Base-by-base conservation (phyloP, 2,329 filamentous ascomycete species). In the Venturia oleaginea region DNA sequence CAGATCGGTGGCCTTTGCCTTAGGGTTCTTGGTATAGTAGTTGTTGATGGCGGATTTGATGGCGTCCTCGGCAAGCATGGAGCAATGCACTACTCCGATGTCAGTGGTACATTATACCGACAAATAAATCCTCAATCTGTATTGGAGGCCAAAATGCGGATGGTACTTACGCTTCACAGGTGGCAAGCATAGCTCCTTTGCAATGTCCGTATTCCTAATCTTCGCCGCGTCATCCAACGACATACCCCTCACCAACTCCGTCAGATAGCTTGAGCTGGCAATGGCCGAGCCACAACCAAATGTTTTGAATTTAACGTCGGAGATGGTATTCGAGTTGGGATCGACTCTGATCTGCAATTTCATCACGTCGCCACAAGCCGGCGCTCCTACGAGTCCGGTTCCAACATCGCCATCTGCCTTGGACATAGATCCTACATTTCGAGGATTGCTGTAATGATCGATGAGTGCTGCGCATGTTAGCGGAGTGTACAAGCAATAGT, bases 161-260 rank as follows among this genome's bases (percentile, higher is more conserved):
- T 32, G 40, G 8, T 54, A 85, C 87, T 77, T 80, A 92, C 90
- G 78, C 80, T 95, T 96, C 61, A 96, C 91, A 67, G 91, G 91
- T 42, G 91, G 91, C 72, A 94, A 78, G 73, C 91, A 94, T 65
- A 97, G 82, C 79, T 99, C 95, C 82, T 96, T 95, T 43, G 94
- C 94, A 74, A 99, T 99, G 79, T 99, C 92, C 3, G 93, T 96
- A 79, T 99, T 99, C 80, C 91, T 89, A 71, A 99, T 90, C 79
- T 89, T 88, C 64, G 87, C 87, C 40, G 95, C 94, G 76, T 99
- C 91, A 71, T 99, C 94, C 69, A 99, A 79, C 17, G 89, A 96
- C 93, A 97, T 99, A 67, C 94, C 94, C 68, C 91, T 86, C 68
- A 99, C 92, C 66, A 99, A 81, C 78, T 96, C 92, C 10, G 94